Evolutionary conservation across 1,284 basidiomycete species (phyloP), one percentile per base, ranked within the genome.

Genomic region (Coriolopsis trogii): DNA sequence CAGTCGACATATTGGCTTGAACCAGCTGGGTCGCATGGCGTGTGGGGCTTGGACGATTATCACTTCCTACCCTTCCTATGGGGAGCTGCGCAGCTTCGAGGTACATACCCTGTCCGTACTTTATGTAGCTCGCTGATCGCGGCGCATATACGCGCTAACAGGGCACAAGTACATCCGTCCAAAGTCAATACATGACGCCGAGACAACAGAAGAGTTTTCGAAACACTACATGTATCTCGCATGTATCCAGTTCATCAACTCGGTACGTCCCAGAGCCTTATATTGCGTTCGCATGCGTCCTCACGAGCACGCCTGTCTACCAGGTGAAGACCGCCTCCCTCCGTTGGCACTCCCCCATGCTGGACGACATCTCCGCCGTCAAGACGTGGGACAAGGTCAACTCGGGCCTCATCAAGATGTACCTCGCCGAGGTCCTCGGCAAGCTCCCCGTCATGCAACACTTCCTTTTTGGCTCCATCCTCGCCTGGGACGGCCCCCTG

Each of bases 361-460:
- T 99, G 10, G 94, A 98, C 67, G 96, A 98, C 68, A 99, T 99
- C 55, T 96, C 94, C 0, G 93, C 88, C 4, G 96, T 97, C 48
- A 97, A 95, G 72, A 91, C 93, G 2, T 98, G 95, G 95, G 87
- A 91, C 65, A 98, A 98, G 70, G 94, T 98, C 58, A 98, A 99
- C 69, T 74, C 80, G n/a, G 97, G 96, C 9, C 98, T 99, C 94
- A 80, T 92, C 69, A 99, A 98, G 72, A 99, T 99, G 96, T 98
- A 95, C 72, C 81, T 80, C 33, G 95, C 93, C 29, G 95, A 99
- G 70, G 97, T 99, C 1, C 79, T 99, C 16, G 88, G 88, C 50
- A 98, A 98, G 69, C 84, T 99, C 4, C 96, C 97, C 1, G 95
- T 99, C 50, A 87, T 95, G 49, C 42, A 50, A 30, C 49, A 50